Evolutionary conservation across 2,329 filamentous ascomycete genomes (phyloP).

Genomic region (Fusarium nodosum): DNA sequence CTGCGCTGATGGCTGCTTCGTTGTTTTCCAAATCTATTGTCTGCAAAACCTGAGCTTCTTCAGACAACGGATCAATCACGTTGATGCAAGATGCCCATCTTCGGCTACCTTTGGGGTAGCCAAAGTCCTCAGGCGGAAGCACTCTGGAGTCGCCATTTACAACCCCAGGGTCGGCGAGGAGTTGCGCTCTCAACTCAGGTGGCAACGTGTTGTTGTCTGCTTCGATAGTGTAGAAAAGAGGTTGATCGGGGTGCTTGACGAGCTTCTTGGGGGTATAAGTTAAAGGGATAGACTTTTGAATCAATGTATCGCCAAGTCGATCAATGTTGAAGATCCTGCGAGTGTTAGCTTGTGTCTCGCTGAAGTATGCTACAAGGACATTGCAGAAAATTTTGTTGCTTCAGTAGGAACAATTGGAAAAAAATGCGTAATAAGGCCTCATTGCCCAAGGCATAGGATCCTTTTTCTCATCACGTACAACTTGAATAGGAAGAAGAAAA

Average conservation of each 20-base stretch:
- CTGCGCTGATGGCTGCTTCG: slow-evolving; percentile 89
- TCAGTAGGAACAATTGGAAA: slow-evolving; percentile 99
- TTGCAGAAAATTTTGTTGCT: slow-evolving; percentile 44
- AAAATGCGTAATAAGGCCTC: slow-evolving; percentile 68
- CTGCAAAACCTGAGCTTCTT: slow-evolving; percentile 77
- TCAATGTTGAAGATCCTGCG: slow-evolving; percentile 89
- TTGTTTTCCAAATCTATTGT: slow-evolving; percentile 89
- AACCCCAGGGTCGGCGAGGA: slow-evolving; percentile 78
- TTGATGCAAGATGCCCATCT: slow-evolving; percentile 98
- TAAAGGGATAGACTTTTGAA: slow-evolving; percentile 87
- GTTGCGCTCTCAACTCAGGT: slow-evolving; percentile 78
- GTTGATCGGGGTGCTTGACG: slow-evolving; percentile 86
- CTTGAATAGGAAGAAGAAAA: slow-evolving; percentile 50
- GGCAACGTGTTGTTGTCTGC: slow-evolving; percentile 93
- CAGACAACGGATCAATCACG: slow-evolving; percentile 84
- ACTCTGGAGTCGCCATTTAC: slow-evolving; percentile 79
- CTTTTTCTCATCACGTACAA: slow-evolving; percentile 73
- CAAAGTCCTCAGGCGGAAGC: slow-evolving; percentile 85
- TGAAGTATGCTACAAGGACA: slow-evolving; percentile 27
- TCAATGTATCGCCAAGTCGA: slow-evolving; percentile 85
- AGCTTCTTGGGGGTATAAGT: slow-evolving; percentile 92
- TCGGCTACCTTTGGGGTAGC: slow-evolving; percentile 84
- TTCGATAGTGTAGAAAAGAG: slow-evolving; percentile 94
- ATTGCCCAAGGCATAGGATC: slow-evolving; percentile 69
- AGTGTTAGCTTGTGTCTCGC: slow-evolving; percentile 52